phyloP scores from a whole-genome alignment of 2,329 filamentous ascomycete genomes.

The Didymosphaeria variabile region DNA sequence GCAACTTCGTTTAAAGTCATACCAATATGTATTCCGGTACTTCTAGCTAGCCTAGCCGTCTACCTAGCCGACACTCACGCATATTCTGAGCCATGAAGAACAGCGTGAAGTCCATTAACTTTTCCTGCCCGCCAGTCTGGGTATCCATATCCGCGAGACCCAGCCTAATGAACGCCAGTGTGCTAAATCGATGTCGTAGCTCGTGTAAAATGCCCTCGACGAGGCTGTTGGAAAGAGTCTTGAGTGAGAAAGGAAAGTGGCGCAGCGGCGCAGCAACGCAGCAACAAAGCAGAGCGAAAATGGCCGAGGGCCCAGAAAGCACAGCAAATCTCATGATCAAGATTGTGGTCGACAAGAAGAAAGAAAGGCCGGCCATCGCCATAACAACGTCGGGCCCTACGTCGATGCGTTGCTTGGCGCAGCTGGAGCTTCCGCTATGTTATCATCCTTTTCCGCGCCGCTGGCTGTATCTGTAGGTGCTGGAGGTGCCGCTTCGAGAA shows the following conservation, averaged over 20 bases:
- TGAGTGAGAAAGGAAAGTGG: neutral
- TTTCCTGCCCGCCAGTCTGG: conserved; percentile 2
- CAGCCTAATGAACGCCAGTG: conserved; percentile 4
- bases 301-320: neutral
- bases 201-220: neutral
- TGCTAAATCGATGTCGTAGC: neutral
- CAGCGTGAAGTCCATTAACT: neutral
- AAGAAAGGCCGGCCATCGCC: neutral
- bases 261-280: neutral
- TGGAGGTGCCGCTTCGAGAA: conserved; percentile 25
- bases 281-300: neutral
- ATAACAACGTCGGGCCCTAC: neutral
- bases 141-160: conserved; percentile 8
- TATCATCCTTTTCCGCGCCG: conserved; percentile 15
- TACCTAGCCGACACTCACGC: neutral
- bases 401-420: conserved; percentile 1
- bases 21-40: neutral
- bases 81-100: neutral
- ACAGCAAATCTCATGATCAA: neutral
- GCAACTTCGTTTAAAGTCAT: neutral
- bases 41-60: neutral
- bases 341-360: neutral
- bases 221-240: neutral
- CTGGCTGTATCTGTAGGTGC: conserved; percentile 17
- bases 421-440: conserved; percentile 17